Conservation (phyloP, 1,139 yeast species). For the Zygosaccharomyces sapae region DNA sequence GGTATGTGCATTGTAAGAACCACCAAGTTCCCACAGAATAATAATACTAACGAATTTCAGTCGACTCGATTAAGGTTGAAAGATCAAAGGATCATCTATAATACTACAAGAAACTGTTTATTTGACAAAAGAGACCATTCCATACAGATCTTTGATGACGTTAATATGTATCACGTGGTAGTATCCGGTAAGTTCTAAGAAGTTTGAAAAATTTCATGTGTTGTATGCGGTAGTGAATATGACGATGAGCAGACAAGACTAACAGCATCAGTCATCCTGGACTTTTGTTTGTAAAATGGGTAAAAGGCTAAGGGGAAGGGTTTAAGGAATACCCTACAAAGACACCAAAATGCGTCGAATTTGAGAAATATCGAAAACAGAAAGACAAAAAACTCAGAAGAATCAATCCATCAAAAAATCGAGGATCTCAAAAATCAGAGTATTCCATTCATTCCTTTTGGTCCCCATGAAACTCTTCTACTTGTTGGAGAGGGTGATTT, state of each 20-base stretch:
- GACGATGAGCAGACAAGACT: background rate
- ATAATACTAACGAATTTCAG: constrained; percentile 24
- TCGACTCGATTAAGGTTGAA: constrained; percentile 18
- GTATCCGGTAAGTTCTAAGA: constrained; percentile 9
- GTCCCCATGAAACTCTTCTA: constrained; percentile 48
- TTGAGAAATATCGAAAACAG: constrained; percentile 19
- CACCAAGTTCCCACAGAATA: background rate
- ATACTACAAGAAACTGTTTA: constrained; percentile 23
- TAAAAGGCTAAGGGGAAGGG: constrained; percentile 40
- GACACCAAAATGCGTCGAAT: constrained; percentile 31
- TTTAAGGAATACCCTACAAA: constrained; percentile 44
- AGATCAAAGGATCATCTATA: constrained; percentile 22
- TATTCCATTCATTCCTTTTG: constrained; percentile 53
- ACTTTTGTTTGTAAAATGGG: constrained; percentile 24
- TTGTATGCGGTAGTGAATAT: background rate
- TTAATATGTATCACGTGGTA: constrained; percentile 2
- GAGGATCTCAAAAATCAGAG: constrained; percentile 24
- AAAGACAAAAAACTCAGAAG: constrained; percentile 20
- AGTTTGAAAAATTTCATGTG: constrained; percentile 3
- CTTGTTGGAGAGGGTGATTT: constrained; percentile 93
- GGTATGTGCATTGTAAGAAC: constrained; percentile 22
- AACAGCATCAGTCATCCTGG: background rate
- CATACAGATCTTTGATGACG: constrained; percentile 5
- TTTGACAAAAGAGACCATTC: constrained; percentile 13
- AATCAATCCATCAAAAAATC: constrained; percentile 25